phyloP scores from a whole-genome alignment of 2,329 filamentous ascomycete genomes.

The Fusarium sp. region DNA sequence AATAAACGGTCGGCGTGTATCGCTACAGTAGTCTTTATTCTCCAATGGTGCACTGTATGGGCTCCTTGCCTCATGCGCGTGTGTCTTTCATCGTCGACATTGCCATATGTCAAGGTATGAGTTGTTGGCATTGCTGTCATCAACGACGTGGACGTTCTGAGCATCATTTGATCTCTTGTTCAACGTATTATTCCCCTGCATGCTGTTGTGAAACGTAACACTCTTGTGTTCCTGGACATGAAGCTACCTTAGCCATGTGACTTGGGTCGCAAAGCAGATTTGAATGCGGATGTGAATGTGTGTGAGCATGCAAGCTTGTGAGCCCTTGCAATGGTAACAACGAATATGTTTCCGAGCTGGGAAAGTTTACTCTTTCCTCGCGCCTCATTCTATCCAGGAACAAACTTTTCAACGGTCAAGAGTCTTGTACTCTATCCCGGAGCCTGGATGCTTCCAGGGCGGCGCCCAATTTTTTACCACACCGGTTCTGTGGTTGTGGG shows the following conservation, averaged over 20 bases:
- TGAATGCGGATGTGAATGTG: constrained; percentile 7
- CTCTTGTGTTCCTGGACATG: constrained; percentile 16
- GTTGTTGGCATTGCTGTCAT: constrained; percentile 23
- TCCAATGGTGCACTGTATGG: constrained; percentile 19
- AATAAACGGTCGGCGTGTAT: constrained; percentile 1
- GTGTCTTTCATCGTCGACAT: constrained; percentile 8
- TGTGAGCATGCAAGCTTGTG: constrained; percentile 9
- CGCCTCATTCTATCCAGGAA: constrained; percentile 21
- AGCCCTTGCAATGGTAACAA: constrained; percentile 8
- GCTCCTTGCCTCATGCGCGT: constrained; percentile 3
- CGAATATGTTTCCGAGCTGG: constrained; percentile 17
- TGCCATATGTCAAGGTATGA: constrained; percentile 16
- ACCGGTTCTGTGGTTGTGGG: constrained; percentile 31
- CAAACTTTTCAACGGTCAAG: constrained; percentile 23
- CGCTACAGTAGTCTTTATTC: not conserved
- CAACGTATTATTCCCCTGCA: constrained; percentile 26
- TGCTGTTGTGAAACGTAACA: constrained; percentile 26
- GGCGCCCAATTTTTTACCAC: constrained; percentile 18
- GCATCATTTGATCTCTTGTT: constrained; percentile 15
- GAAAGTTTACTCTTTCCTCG: constrained; percentile 31
- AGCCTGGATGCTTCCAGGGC: constrained; percentile 10
- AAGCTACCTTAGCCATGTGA: constrained; percentile 26
- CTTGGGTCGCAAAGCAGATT: constrained; percentile 17
- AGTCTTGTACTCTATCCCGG: constrained; percentile 15
- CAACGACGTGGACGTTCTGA: constrained; percentile 23